Evolutionary conservation across 495 filamentous ascomycete species (phyloP).

Genomic region (Hyphodiscus hymeniophilus): DNA sequence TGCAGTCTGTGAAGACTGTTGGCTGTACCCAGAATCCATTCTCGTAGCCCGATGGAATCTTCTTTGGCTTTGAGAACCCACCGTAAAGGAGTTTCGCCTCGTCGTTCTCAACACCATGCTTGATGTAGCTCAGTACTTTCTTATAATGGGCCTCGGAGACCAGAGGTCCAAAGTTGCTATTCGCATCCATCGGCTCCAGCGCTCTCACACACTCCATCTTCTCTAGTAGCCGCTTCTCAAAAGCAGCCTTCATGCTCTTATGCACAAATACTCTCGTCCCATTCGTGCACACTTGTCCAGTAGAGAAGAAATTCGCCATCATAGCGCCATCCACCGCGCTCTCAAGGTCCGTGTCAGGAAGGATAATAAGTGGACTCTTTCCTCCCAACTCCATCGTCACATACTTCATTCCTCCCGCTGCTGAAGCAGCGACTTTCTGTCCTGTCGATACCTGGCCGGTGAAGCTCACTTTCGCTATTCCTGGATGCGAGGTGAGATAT

Average conservation of each 20-base stretch:
- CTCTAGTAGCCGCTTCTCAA: constrained; percentile 54
- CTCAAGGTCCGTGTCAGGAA: constrained; percentile 65
- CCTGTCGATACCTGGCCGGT: constrained; percentile 77
- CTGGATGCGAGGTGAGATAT: constrained; percentile 57
- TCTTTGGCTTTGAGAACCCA: constrained; percentile 43
- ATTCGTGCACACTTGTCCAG: constrained; percentile 80
- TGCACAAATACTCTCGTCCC: constrained; percentile 75
- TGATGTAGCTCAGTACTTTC: constrained; percentile 63
- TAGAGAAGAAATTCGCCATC: constrained; percentile 84
- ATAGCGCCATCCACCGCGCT: constrained; percentile 71
- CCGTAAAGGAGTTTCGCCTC: constrained; percentile 64
- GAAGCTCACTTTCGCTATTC: constrained; percentile 72
- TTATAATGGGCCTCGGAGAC: constrained; percentile 58
- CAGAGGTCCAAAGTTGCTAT: constrained; percentile 71
- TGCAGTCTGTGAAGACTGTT: constrained; percentile 68
- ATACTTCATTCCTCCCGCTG: constrained; percentile 72
- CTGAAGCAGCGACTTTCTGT: constrained; percentile 60
- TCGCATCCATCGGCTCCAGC: constrained; percentile 56
- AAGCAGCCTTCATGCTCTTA: constrained; percentile 46
- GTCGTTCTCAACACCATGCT: constrained; percentile 59
- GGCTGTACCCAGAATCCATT: constrained; percentile 60
- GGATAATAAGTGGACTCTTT: constrained; percentile 64
- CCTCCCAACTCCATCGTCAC: constrained; percentile 82
- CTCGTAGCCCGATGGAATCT: constrained; percentile 42
- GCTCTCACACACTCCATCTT: constrained; percentile 61